Conservation (phyloP, 1,139 yeast genomes). For the Blastobotrys proliferans region DNA sequence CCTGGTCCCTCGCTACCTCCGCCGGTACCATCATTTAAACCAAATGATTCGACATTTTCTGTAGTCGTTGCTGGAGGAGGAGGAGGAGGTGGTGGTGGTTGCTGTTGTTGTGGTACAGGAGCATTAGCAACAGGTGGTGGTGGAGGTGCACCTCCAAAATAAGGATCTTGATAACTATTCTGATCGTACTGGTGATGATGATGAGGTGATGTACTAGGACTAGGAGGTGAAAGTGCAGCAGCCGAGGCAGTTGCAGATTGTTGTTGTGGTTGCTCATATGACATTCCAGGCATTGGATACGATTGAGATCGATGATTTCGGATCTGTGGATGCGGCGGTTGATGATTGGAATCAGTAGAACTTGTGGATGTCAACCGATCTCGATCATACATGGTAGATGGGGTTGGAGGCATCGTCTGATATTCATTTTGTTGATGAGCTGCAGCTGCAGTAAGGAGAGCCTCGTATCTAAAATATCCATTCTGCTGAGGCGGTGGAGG, state of each 20-base stretch:
- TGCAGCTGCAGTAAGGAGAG: slow-evolving; percentile 14
- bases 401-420: slow-evolving; percentile 12
- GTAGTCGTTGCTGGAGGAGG: too few relatives aligned
- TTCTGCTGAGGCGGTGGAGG: slow-evolving; percentile 6
- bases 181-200: neutral
- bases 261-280: neutral
- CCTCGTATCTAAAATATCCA: slow-evolving; percentile 12
- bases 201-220: neutral
- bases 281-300: slow-evolving; percentile 12
- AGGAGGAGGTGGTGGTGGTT: neutral
- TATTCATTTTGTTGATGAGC: slow-evolving; percentile 3
- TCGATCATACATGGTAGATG: slow-evolving; percentile 11
- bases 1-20: too few relatives aligned
- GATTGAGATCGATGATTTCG: slow-evolving; percentile 15
- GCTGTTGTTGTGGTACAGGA: neutral
- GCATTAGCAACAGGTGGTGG: neutral
- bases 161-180: slow-evolving; percentile 4
- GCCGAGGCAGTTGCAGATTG: neutral
- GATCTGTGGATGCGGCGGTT: slow-evolving; percentile 1
- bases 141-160: slow-evolving; percentile 3
- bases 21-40: too few relatives aligned
- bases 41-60: too few relatives aligned
- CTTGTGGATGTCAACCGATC: slow-evolving; percentile 1
- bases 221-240: neutral
- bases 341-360: too few relatives aligned